Conservation (phyloP, 2,329 filamentous ascomycete species). For the Coniochaeta pulveracea region DNA sequence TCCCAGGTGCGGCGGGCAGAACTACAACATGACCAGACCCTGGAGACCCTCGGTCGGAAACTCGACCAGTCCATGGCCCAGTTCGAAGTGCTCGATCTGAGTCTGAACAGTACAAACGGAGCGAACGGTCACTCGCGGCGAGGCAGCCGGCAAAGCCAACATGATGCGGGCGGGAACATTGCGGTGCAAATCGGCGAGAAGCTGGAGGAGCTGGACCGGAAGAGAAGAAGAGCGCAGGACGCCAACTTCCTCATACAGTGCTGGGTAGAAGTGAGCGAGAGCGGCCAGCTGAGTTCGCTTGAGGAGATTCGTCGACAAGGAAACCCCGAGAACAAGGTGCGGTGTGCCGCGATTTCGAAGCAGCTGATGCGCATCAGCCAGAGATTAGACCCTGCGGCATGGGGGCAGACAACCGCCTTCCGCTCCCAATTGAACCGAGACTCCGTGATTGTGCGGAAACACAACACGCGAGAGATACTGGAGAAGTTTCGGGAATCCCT, state of each 20-base stretch:
- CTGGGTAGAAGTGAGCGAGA: conserved; percentile 90
- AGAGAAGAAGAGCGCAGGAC: conserved; percentile 80
- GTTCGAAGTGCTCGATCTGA: conserved; percentile 82
- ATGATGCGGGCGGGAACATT: conserved; percentile 64
- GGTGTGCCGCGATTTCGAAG: conserved; percentile 85
- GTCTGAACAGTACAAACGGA: conserved; percentile 53
- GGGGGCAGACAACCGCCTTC: conserved; percentile 50
- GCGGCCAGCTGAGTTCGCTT: conserved; percentile 73
- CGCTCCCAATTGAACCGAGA: conserved; percentile 39
- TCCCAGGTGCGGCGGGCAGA: conserved; percentile 87
- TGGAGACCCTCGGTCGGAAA: conserved; percentile 77
- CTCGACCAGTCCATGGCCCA: conserved; percentile 85
- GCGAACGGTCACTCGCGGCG: conserved; percentile 27
- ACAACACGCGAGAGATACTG: conserved; percentile 76
- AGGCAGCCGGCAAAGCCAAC: conserved; percentile 34
- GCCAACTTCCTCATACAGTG: conserved; percentile 93
- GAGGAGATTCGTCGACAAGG: conserved; percentile 81
- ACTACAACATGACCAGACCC: conserved; percentile 80
- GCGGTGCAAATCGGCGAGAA: conserved; percentile 92
- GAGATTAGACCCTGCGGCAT: conserved; percentile 68
- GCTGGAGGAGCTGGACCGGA: conserved; percentile 87
- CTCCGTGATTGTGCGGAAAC: conserved; percentile 29
- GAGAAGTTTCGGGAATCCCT: conserved; percentile 95
- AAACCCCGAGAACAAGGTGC: conserved; percentile 82
- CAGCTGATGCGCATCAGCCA: conserved; percentile 93